These are phyloP conservation scores for Diplodia seriata DNA, from an alignment of 2,329 filamentous ascomycete genomes.

Conservation along the genomic window DNA sequence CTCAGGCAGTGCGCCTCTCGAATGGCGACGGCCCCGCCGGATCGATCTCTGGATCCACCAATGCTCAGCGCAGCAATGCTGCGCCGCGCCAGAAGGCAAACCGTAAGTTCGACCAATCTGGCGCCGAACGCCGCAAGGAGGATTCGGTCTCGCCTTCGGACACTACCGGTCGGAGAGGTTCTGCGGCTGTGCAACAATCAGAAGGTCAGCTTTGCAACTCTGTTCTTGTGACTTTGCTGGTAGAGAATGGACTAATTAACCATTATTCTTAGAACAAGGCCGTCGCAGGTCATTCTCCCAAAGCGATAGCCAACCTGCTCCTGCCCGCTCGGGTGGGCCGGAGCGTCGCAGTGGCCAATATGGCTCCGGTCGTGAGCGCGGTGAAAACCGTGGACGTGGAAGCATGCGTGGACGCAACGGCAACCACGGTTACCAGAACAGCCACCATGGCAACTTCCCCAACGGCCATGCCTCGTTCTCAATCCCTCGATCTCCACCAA, in stretches of 20 bases:
- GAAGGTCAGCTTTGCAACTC: slow-evolving; percentile 39
- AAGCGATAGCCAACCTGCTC: slow-evolving; percentile 41
- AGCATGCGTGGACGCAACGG: slow-evolving; percentile 53
- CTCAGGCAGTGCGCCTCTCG: slow-evolving; percentile 26
- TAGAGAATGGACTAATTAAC: slow-evolving; percentile 6
- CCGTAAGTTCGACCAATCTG: slow-evolving; percentile 26
- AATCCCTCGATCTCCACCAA: slow-evolving; percentile 47
- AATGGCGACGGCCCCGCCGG: slow-evolving; percentile 17
- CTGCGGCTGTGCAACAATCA: slow-evolving; percentile 42
- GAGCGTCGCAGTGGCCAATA: slow-evolving; percentile 47
- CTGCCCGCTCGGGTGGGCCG: slow-evolving; percentile 22
- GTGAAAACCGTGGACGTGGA: slow-evolving; percentile 54
- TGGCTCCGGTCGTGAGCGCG: slow-evolving; percentile 53
- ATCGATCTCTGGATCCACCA: slow-evolving; percentile 14
- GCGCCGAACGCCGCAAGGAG: slow-evolving; percentile 27
- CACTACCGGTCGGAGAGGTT: slow-evolving; percentile 39
- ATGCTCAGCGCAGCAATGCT: slow-evolving; percentile 12
- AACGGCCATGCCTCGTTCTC: slow-evolving; percentile 46
- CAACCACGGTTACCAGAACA: slow-evolving; percentile 42
- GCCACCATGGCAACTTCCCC: slow-evolving; percentile 38
- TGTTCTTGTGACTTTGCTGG: neutral
- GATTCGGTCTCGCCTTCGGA: slow-evolving; percentile 31
- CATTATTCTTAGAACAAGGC: slow-evolving; percentile 36
- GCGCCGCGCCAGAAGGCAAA: slow-evolving; percentile 28
- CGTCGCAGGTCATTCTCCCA: slow-evolving; percentile 42